Evolutionary conservation across 306 rosid genomes (phyloP).

Genomic region (Quercus cerris): DNA sequence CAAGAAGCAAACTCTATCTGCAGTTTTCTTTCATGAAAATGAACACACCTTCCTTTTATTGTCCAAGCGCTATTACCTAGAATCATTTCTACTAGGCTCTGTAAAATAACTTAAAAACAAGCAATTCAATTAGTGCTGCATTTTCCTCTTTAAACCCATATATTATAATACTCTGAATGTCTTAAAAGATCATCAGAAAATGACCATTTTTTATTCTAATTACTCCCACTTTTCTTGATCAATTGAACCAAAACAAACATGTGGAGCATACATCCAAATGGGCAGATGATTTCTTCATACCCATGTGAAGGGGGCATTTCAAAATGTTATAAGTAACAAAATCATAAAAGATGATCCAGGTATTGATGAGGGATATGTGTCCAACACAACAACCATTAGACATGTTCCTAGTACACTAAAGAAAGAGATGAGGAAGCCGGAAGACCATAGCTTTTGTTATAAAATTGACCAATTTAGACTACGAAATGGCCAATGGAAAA

Average conservation of each 20-base stretch:
- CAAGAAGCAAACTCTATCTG: not conserved
- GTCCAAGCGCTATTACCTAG: no score
- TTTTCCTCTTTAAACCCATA: not conserved
- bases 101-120: not conserved
- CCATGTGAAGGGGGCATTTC: no score
- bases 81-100: not conserved
- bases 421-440: no score
- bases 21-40: not conserved
- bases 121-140: not conserved
- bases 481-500: not conserved
- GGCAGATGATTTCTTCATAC: no score
- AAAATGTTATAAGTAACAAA: not conserved
- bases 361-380: no score
- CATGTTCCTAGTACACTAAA: no score
- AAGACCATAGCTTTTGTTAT: no score
- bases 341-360: not conserved
- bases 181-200: not conserved
- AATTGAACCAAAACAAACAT: no score
- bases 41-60: not conserved
- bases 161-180: not conserved
- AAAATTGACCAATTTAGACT: not conserved
- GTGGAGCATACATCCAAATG: no score
- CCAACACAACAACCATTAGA: no score
- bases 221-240: no score
- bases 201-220: not conserved